Evolutionary conservation across 2,329 filamentous ascomycete genomes (phyloP).

Genomic region (Xylaria sp.): DNA sequence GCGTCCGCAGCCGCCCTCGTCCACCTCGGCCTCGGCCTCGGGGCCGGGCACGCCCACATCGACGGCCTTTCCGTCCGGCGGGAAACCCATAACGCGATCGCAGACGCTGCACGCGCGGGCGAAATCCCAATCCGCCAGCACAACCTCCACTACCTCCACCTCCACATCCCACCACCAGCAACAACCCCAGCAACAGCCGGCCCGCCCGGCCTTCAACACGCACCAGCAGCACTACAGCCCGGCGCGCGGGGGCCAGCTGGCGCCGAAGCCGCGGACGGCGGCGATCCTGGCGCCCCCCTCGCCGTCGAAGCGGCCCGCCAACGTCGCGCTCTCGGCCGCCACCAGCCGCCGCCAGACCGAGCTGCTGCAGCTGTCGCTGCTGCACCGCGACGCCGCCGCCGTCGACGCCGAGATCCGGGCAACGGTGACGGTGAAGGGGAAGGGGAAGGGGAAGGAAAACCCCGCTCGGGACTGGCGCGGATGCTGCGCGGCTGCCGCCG

Average conservation of each 20-base stretch:
- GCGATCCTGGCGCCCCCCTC: constrained; percentile 61
- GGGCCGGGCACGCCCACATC: constrained; percentile 29
- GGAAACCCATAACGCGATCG: constrained; percentile 28
- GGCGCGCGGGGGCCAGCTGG: constrained; percentile 62
- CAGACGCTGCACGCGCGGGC: constrained; percentile 21
- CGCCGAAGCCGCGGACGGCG: constrained; percentile 64
- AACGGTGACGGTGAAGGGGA: background rate
- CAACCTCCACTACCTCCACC: constrained; percentile 17
- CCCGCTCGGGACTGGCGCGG: constrained; percentile 30
- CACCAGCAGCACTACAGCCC: constrained; percentile 71
- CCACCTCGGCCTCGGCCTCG: constrained; percentile 34
- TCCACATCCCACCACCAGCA: constrained; percentile 1
- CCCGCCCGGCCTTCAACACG: constrained; percentile 61
- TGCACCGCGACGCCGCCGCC: constrained; percentile 57
- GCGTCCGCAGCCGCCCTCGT: constrained; percentile 36
- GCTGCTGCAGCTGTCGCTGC: constrained; percentile 65
- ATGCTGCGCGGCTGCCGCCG: constrained; percentile 35
- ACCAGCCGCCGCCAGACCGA: constrained; percentile 64
- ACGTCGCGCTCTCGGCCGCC: constrained; percentile 61
- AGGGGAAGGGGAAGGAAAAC: background rate
- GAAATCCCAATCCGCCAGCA: constrained; percentile 31
- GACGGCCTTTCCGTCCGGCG: constrained; percentile 24
- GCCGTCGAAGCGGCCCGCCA: constrained; percentile 63
- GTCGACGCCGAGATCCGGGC: constrained; percentile 46
- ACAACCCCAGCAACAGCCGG: constrained; percentile 25